These are phyloP conservation scores for Silene uniflora DNA, from an alignment of 148 eudicot species.

Conservation along the genomic window DNA sequence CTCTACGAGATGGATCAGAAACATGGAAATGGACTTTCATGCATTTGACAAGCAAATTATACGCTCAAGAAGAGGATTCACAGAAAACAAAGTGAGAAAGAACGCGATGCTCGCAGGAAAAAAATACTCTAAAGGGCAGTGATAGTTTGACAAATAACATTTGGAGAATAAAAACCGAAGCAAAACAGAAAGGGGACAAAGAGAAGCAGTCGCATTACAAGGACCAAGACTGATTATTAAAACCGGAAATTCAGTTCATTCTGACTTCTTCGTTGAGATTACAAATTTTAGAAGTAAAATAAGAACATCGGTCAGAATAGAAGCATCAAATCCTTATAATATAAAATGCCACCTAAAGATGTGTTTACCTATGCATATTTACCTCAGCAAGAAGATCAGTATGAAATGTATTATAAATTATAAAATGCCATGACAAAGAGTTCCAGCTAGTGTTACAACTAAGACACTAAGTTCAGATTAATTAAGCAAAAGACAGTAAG, in stretches of 20 bases:
- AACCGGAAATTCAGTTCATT: conserved; percentile 41
- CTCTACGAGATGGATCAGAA: conserved; percentile 14
- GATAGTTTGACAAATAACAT: conserved; percentile 22
- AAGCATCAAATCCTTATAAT: conserved; percentile 45
- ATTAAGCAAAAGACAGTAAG: conserved; percentile 33
- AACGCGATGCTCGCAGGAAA: conserved; percentile 29
- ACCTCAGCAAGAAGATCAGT: conserved; percentile 17
- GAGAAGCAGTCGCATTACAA: conserved; percentile 26
- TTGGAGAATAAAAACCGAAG: conserved; percentile 29
- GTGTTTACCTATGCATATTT: conserved; percentile 38
- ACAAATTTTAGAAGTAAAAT: conserved; percentile 27
- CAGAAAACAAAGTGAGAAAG: conserved; percentile 25
- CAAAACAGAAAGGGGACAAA: conserved; percentile 21
- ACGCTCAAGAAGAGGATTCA: conserved; percentile 23
- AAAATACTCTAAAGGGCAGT: background rate
- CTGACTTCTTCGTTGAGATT: conserved; percentile 33
- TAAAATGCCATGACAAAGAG: conserved; percentile 20
- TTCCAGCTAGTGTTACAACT: conserved; percentile 26
- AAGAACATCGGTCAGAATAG: conserved; percentile 35
- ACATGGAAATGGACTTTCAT: conserved; percentile 18
- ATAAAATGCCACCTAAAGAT: conserved; percentile 23
- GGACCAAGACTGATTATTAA: conserved; percentile 30
- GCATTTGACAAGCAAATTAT: conserved; percentile 24
- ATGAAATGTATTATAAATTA: conserved; percentile 3
- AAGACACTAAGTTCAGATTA: conserved; percentile 14